These are phyloP conservation scores for Mycena rebaudengoi DNA, from an alignment of 768 basidiomycete species.

Conservation along the genomic window DNA sequence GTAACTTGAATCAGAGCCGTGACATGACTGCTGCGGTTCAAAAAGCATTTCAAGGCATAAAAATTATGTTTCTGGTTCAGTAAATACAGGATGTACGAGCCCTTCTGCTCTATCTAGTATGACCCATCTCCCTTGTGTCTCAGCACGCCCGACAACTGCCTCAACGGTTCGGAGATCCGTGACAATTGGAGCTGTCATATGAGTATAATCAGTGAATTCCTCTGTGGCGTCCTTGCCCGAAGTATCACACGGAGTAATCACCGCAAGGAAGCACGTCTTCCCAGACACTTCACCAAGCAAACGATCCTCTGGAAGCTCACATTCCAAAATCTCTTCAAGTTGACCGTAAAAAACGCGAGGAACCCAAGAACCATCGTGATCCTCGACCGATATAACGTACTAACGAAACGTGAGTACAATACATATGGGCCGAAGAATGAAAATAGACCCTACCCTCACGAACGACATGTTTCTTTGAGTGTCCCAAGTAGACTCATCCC, in stretches of 20 bases:
- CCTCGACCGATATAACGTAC: neutral
- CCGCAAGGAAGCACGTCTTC: neutral
- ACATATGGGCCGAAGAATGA: neutral
- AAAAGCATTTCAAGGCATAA: neutral
- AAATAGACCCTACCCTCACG: neutral
- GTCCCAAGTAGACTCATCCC: neutral
- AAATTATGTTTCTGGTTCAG: neutral
- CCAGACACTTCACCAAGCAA: neutral
- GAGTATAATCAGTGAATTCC: neutral
- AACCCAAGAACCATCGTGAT: neutral
- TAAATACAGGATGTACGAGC: constrained; percentile 1
- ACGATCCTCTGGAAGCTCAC: neutral
- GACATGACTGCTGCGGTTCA: neutral
- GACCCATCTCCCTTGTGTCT: constrained; percentile 15
- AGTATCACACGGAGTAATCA: constrained; percentile 24
- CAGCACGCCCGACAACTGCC: constrained; percentile 19
- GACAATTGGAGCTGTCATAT: neutral
- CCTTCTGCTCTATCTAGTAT: constrained; percentile 18
- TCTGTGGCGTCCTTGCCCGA: constrained; percentile 22
- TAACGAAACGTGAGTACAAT: neutral
- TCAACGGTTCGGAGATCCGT: constrained; percentile 22
- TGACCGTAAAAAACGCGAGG: constrained; percentile 19
- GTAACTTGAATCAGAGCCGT: neutral
- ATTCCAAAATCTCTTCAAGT: constrained; percentile 25
- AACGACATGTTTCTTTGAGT: neutral